Conservation (phyloP, 116 monocot species). For the Iris pallida region DNA sequence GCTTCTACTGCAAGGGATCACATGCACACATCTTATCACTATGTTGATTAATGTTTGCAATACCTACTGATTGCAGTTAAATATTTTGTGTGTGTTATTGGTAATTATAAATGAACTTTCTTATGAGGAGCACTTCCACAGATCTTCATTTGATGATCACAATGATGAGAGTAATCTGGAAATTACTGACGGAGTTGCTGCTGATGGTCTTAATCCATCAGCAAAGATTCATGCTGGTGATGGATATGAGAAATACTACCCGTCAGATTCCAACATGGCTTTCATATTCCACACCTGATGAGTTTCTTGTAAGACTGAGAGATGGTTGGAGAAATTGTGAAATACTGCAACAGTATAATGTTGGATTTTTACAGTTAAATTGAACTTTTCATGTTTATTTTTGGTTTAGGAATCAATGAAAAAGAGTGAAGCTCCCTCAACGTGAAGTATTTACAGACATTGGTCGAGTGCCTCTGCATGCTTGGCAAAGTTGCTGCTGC, state of each 20-base stretch:
- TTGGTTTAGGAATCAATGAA: conserved; percentile 77
- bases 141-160: conserved; percentile 82
- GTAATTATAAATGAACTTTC: conserved; percentile 1
- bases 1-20: too few species aligned
- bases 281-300: conserved; percentile 70
- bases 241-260: conserved; percentile 5
- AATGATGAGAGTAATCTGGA: conserved; percentile 73
- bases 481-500: conserved; percentile 99
- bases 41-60: too few species aligned
- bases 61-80: too few species aligned
- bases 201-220: conserved; percentile 35
- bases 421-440: conserved; percentile 64
- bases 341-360: neutral
- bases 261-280: too few species aligned
- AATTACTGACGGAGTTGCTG: conserved; percentile 31
- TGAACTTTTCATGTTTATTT: conserved; percentile 7
- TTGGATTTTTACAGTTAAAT: neutral
- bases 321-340: conserved; percentile 8
- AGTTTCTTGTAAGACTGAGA: conserved; percentile 71
- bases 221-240: conserved; percentile 28
- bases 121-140: too few species aligned
- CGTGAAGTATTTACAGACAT: conserved; percentile 76
- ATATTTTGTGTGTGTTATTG: neutral
- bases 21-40: too few species aligned
- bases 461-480: conserved; percentile 95